These are phyloP conservation scores for Skeletonema menzelii DNA, from an alignment of 108 stramenopile species.

Conservation along the genomic window DNA sequence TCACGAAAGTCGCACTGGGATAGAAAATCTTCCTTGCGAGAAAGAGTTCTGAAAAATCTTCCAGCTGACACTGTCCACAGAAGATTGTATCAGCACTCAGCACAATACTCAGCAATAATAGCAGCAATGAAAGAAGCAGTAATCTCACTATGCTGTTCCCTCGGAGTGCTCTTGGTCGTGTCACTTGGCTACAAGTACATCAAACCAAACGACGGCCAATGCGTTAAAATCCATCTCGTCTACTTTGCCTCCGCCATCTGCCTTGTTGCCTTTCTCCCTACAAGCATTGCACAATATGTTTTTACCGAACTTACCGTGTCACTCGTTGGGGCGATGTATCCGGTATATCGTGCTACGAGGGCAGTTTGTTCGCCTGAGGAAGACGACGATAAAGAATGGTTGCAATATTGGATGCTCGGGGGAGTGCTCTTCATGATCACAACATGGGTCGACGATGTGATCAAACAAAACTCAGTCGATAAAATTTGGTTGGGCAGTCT, in stretches of 20 bases:
- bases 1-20: too few relatives aligned
- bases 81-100: too few relatives aligned
- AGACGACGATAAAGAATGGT: slow-evolving; percentile 45
- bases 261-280: slow-evolving; percentile 16
- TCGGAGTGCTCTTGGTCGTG: slow-evolving; percentile 15
- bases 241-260: slow-evolving; percentile 11
- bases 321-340: slow-evolving; percentile 34
- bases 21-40: too few relatives aligned
- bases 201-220: slow-evolving; percentile 6
- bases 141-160: slow-evolving; percentile 11
- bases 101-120: too few relatives aligned
- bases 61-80: too few relatives aligned
- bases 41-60: too few relatives aligned
- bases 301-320: slow-evolving; percentile 35
- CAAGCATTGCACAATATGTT: slow-evolving; percentile 6
- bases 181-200: slow-evolving; percentile 35
- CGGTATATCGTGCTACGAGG: slow-evolving; percentile 34
- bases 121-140: background rate
- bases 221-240: slow-evolving; percentile 7
- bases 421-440: slow-evolving; percentile 40
- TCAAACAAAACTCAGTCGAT: slow-evolving; percentile 9
- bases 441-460: slow-evolving; percentile 42
- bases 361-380: slow-evolving; percentile 38
- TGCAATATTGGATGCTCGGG: slow-evolving; percentile 25
- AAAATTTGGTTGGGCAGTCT: slow-evolving; percentile 22